These are phyloP conservation scores for Hypoxylon rubiginosum DNA, from an alignment of 2,329 filamentous ascomycete species.

Conservation along the genomic window DNA sequence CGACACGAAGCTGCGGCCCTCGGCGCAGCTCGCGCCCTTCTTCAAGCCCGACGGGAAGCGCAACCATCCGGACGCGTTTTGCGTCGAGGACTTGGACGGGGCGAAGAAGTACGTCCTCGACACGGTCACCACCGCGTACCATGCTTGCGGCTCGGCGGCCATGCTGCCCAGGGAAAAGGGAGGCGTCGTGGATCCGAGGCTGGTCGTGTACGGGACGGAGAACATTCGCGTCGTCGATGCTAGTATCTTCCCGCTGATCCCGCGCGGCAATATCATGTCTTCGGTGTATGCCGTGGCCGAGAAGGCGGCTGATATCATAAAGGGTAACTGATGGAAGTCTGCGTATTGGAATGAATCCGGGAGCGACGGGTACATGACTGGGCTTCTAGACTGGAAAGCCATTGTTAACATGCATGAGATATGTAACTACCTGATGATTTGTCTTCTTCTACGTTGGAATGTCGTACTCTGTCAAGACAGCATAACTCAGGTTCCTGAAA, in stretches of 20 bases:
- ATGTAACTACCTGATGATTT: too few species aligned
- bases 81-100: slow-evolving; percentile 16
- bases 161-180: slow-evolving; percentile 50
- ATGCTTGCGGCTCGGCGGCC: slow-evolving; percentile 55
- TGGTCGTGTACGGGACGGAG: slow-evolving; percentile 53
- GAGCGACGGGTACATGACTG: too few species aligned
- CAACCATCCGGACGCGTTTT: slow-evolving; percentile 48
- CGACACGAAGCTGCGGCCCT: background rate
- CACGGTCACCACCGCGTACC: slow-evolving; percentile 48
- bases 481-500: too few species aligned
- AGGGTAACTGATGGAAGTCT: background rate
- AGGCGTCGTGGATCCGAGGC: slow-evolving; percentile 52
- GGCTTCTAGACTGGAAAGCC: too few species aligned
- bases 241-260: slow-evolving; percentile 52
- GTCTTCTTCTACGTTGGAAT: too few species aligned
- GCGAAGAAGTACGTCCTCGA: too few species aligned
- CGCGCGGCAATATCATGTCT: slow-evolving; percentile 50
- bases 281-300: slow-evolving; percentile 51
- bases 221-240: slow-evolving; percentile 54
- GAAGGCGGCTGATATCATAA: slow-evolving; percentile 51
- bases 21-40: slow-evolving; percentile 51
- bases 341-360: too few species aligned
- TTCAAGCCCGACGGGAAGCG: slow-evolving; percentile 54
- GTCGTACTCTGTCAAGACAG: too few species aligned
- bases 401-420: too few species aligned